Base-by-base conservation (phyloP, 352 stramenopile species). In the Achlya hypogyna region DNA sequence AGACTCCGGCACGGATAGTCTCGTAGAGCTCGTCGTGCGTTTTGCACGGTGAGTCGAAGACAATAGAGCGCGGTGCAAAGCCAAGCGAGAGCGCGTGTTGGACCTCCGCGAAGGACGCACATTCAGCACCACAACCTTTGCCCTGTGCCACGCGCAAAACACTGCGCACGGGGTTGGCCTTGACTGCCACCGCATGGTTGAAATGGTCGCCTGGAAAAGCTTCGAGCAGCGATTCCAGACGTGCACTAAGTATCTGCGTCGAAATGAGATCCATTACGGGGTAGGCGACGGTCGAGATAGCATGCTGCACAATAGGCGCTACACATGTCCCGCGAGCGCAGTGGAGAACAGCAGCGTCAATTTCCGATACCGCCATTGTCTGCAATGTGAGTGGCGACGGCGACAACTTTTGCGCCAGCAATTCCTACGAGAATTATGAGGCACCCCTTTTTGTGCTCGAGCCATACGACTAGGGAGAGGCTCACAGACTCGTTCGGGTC, bases 1-100 rank as follows among this genome's bases (percentile, higher is more conserved):
- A 89, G 22, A 96, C 81, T 2, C 89, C 88, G 28, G 78, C 75
- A 52, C 73, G 51, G 51, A 98, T 69, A 62, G 95, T 78, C 43
- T 89, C 79, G 28, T 77, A 72, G 27, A 98, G 70, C 70, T 98
- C 92, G 8, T 70, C 69, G 20, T 77, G 32, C 16, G 91, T 98
- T 73, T 98, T 98, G 75, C 87, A 96, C 14, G 92, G 92, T 14
- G 86, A 96, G 65, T 98, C 92, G 73, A 93, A 98, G 9, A 98
- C 84, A 14, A 97, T 78, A 45, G 77, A 78, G 45, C 81, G 78
- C 5, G 85, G 85, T 27, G 75, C 49, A 65, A 91, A 90, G 1
- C 82, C 81, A 6, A 92, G 77, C 40, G 77, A 86, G 27, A 95
- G 72, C 45, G 84, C 71, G 72, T 95, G 86, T 58, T 89, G 89